phyloP scores from a whole-genome alignment of 2,329 filamentous ascomycete genomes.

The Alternaria alternata region DNA sequence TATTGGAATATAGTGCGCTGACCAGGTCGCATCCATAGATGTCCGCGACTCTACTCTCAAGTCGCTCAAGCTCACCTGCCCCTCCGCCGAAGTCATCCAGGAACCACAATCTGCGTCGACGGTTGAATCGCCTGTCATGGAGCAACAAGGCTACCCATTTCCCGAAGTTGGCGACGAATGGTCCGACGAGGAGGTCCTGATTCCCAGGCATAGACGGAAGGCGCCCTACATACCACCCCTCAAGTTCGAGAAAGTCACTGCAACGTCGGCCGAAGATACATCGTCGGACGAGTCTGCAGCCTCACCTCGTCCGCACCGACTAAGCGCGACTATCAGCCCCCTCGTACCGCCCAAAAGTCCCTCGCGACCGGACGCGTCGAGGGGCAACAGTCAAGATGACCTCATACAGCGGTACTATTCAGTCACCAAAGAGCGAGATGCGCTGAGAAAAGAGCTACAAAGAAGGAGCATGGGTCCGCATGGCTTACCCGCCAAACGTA shows the following conservation, averaged over 20 bases:
- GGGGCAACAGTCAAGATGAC: constrained; percentile 48
- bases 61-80: constrained; percentile 48
- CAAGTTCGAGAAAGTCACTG: constrained; percentile 32
- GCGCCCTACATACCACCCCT: constrained; percentile 42
- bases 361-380: constrained; percentile 42
- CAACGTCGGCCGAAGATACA: constrained; percentile 30
- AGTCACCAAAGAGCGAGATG: constrained; percentile 50
- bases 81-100: constrained; percentile 46
- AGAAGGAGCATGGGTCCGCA: constrained; percentile 43
- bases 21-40: constrained; percentile 38
- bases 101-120: constrained; percentile 27
- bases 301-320: constrained; percentile 31
- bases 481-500: constrained; percentile 36
- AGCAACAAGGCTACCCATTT: constrained; percentile 38
- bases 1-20: constrained; percentile 26
- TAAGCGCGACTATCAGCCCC: constrained; percentile 34
- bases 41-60: constrained; percentile 48
- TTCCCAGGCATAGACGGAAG: constrained; percentile 41
- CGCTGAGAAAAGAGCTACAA: constrained; percentile 48
- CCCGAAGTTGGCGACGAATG: constrained; percentile 45
- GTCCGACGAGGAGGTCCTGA: constrained; percentile 49
- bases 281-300: constrained; percentile 38
- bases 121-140: constrained; percentile 26
- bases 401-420: constrained; percentile 49
- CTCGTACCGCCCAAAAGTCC: constrained; percentile 48